phyloP scores from a whole-genome alignment of 208 protist species.

The Phytomonas serpens region DNA sequence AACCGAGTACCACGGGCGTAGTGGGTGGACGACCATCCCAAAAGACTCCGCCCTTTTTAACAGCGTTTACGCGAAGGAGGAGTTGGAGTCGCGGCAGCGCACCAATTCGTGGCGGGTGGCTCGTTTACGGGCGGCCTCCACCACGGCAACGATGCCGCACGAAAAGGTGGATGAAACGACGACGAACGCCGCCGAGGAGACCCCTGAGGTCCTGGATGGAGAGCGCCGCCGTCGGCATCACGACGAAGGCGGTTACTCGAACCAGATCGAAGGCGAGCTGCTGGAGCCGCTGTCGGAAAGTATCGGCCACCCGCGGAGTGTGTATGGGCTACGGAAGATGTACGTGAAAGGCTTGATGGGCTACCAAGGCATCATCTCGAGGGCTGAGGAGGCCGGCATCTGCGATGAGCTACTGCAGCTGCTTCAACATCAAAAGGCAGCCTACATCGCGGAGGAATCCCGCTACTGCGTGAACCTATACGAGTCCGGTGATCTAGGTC shows the following conservation, averaged over 20 bases:
- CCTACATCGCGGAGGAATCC: constrained; percentile 81
- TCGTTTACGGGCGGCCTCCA: constrained; percentile 6
- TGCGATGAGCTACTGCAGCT: constrained; percentile 72
- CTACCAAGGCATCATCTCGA: constrained; percentile 77
- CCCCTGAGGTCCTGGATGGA: constrained; percentile 32
- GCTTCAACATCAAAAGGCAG: constrained; percentile 56
- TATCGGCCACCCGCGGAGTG: constrained; percentile 66
- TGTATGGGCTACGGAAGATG: constrained; percentile 76
- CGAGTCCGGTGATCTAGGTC: constrained; percentile 59
- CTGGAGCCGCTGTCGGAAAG: constrained; percentile 51
- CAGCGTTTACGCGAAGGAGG: constrained; percentile 31
- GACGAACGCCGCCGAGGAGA: neutral
- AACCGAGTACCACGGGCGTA: constrained; percentile 66
- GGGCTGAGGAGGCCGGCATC: constrained; percentile 61
- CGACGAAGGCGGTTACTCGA: constrained; percentile 45
- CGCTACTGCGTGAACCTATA: constrained; percentile 89
- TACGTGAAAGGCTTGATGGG: constrained; percentile 66
- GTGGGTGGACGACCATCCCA: constrained; percentile 68
- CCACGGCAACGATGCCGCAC: neutral
- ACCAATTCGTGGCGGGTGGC: constrained; percentile 67
- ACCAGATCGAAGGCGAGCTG: constrained; percentile 48
- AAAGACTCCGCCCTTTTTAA: constrained; percentile 71
- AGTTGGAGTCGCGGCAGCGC: constrained; percentile 69
- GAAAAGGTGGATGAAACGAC: neutral
- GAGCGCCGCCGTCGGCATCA: constrained; percentile 31